Percentiles rank a stretch among this genome's conserved stretches.
phyloP scores from a whole-genome alignment of 345 rosid species.

The Brassica napus region Da-Ae NC_063434.1:13276501-13277000 shows the following conservation, averaged over 20 bases:
- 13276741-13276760: conserved; percentile 13
- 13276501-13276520: not conserved
- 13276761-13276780: conserved; percentile 22
- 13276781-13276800: conserved; percentile 11
- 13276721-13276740: conserved; percentile 13
- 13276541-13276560: not conserved
- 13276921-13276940: conserved; percentile 30
- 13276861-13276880: not conserved
- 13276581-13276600: not conserved
- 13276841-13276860: conserved; percentile 3
- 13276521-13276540: not conserved
- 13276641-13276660: no score
- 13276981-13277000: conserved; percentile 32
- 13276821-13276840: conserved; percentile 26
- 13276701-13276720: not conserved
- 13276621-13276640: not conserved
- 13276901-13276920: conserved; percentile 9
- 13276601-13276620: not conserved
- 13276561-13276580: not conserved
- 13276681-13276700: not conserved
- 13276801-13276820: conserved; percentile 9
- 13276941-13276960: conserved; percentile 31
- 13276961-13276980: conserved; percentile 31
- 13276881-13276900: conserved; percentile 20
- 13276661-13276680: not conserved